Evolutionary conservation across 176 grass and related monocot genomes (phyloP).

Genomic region (Eremochloa ophiuroides): DNA sequence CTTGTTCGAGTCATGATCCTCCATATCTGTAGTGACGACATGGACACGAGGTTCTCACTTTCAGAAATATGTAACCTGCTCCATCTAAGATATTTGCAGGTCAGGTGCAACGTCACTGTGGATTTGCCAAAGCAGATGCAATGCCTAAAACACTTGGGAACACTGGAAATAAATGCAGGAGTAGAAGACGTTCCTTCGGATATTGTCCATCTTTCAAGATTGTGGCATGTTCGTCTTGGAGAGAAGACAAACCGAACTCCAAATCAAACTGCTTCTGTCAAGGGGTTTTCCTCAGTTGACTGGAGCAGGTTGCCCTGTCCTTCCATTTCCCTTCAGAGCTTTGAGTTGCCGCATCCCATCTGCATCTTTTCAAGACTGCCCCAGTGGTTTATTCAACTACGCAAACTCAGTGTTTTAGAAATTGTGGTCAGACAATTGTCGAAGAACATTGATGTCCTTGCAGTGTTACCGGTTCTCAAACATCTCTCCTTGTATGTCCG

Average conservation of each 20-base stretch:
- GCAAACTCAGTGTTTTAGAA: background rate
- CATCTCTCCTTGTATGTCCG: background rate
- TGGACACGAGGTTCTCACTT: background rate
- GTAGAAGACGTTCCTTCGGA: background rate
- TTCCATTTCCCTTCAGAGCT: background rate
- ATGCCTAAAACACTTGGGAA: background rate
- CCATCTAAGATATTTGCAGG: background rate
- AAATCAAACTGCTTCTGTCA: background rate
- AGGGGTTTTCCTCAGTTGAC: too few relatives aligned
- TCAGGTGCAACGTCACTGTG: background rate
- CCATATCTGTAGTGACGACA: background rate
- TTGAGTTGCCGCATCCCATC: background rate
- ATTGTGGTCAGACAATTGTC: background rate
- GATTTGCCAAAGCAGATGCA: background rate
- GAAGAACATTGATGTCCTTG: background rate
- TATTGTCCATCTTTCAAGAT: background rate
- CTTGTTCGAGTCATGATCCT: background rate
- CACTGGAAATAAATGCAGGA: background rate
- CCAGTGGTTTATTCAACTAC: background rate
- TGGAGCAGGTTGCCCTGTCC: background rate
- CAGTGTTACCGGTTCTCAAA: background rate
- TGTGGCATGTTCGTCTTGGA: background rate
- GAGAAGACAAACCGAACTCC: background rate
- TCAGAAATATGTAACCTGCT: background rate
- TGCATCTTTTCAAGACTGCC: background rate